Conservation (phyloP, 2,329 filamentous ascomycete species). For the Fusarium devonianum region DNA sequence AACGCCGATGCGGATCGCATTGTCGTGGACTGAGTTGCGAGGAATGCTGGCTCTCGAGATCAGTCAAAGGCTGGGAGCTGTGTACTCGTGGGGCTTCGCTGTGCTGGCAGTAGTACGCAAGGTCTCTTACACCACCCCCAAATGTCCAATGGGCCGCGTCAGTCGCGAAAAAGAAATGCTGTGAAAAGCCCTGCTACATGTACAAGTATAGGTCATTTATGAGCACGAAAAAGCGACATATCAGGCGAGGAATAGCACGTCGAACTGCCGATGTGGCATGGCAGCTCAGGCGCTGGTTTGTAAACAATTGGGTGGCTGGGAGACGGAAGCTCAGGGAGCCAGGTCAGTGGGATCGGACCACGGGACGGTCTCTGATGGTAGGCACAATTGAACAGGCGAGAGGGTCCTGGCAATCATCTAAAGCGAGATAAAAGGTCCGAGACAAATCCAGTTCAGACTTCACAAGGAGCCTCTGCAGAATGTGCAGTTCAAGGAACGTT, state of each 20-base stretch:
- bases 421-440: background rate
- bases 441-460: no score
- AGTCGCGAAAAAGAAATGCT: slow-evolving; percentile 1
- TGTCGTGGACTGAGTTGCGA: slow-evolving; percentile 7
- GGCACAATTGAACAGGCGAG: background rate
- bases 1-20: slow-evolving; percentile 52
- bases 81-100: slow-evolving; percentile 1
- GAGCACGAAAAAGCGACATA: background rate
- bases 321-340: slow-evolving; percentile 22
- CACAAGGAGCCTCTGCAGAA: background rate
- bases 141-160: slow-evolving; percentile 4
- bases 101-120: slow-evolving; percentile 20
- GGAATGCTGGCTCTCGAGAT: background rate
- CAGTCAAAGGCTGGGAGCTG: background rate
- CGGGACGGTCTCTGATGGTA: slow-evolving; percentile 1
- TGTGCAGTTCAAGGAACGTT: background rate
- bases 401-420: background rate
- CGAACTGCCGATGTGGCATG: slow-evolving; percentile 29
- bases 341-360: slow-evolving; percentile 13
- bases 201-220: no score
- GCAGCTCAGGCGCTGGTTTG: slow-evolving; percentile 21
- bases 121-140: slow-evolving; percentile 24
- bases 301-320: slow-evolving; percentile 43
- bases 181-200: no score
- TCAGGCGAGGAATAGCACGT: slow-evolving; percentile 11